phyloP scores from a whole-genome alignment of 2,329 filamentous ascomycete genomes.

The Bisporella sp. region DNA sequence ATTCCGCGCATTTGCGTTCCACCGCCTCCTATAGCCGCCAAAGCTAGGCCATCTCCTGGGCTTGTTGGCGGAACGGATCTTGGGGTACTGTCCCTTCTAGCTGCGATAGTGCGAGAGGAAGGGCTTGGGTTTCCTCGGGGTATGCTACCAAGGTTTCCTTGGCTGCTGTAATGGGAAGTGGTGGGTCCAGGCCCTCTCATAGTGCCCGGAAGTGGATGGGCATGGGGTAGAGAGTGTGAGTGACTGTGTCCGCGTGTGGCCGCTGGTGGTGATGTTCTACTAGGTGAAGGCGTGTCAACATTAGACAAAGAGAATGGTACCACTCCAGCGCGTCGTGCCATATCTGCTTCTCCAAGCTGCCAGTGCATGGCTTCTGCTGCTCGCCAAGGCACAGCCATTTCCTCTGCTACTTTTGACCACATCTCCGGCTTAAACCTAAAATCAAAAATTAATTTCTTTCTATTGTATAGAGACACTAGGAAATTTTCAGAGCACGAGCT shows the following conservation, averaged over 20 bases:
- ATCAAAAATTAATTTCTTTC: neutral
- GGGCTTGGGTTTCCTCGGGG: conserved; percentile 8
- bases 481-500: neutral
- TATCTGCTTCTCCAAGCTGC: conserved; percentile 88
- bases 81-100: conserved; percentile 27
- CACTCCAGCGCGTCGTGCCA: conserved; percentile 86
- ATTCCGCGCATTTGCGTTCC: conserved; percentile 18
- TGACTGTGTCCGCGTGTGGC: conserved; percentile 23
- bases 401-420: conserved; percentile 93
- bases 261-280: conserved; percentile 37
- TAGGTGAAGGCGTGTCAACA: conserved; percentile 34
- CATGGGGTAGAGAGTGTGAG: conserved; percentile 12
- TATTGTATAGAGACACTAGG: neutral
- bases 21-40: conserved; percentile 22
- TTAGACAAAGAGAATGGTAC: conserved; percentile 71
- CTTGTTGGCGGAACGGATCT: conserved; percentile 30
- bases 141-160: conserved; percentile 10
- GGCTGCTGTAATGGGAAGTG: conserved; percentile 16
- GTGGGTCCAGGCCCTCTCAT: conserved; percentile 11
- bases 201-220: conserved; percentile 2
- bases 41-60: conserved; percentile 29
- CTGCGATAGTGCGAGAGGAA: conserved; percentile 20
- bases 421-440: conserved; percentile 91
- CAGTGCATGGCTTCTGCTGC: conserved; percentile 98
- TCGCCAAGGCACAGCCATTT: conserved; percentile 92